A percentile compares a stretch with the other conserved stretches of the same genome.
phyloP scores from a whole-genome alignment of 805 yeast genomes.

The Metschnikowia kunwiensis region DNA sequence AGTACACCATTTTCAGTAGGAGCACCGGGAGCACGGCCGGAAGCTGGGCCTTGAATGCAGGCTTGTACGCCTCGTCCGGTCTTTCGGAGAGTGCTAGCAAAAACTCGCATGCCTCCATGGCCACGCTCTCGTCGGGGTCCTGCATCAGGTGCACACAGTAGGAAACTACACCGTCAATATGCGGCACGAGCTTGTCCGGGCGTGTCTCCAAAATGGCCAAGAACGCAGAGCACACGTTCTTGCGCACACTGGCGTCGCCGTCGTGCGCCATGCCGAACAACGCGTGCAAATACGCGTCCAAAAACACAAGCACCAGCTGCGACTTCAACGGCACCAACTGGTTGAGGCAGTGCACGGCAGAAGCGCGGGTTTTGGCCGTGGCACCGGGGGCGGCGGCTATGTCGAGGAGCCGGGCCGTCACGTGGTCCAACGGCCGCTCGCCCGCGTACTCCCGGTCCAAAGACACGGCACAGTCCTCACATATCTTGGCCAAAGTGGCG shows the following conservation, averaged over 20 bases:
- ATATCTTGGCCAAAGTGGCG: conserved; percentile 77
- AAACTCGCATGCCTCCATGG: conserved; percentile 92
- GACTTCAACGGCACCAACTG: conserved; percentile 69
- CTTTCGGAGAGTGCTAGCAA: conserved; percentile 62
- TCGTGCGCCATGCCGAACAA: conserved; percentile 71
- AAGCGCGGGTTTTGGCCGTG: conserved; percentile 54
- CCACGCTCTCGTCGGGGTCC: conserved; percentile 64
- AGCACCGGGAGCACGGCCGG: conserved; percentile 70
- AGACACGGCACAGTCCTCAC: conserved; percentile 76
- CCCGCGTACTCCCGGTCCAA: conserved; percentile 67
- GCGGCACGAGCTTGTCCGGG: conserved; percentile 78
- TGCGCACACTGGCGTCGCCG: conserved; percentile 55
- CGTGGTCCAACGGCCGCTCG: conserved; percentile 60
- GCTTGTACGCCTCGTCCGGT: conserved; percentile 16
- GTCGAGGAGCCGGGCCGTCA: conserved; percentile 38
- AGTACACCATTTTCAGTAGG: conserved; percentile 79
- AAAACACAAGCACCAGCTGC: conserved; percentile 58
- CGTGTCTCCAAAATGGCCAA: conserved; percentile 65
- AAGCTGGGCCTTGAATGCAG: conserved; percentile 54
- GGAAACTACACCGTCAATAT: conserved; percentile 79
- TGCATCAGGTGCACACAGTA: conserved; percentile 79
- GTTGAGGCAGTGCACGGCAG: conserved; percentile 67
- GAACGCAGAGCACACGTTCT: conserved; percentile 76
- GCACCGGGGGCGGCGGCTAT: conserved; percentile 27
- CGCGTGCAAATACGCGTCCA: conserved; percentile 63